Base-by-base conservation (phyloP, 2,329 filamentous ascomycete genomes). In the Bipolaris sorokiniana region DNA sequence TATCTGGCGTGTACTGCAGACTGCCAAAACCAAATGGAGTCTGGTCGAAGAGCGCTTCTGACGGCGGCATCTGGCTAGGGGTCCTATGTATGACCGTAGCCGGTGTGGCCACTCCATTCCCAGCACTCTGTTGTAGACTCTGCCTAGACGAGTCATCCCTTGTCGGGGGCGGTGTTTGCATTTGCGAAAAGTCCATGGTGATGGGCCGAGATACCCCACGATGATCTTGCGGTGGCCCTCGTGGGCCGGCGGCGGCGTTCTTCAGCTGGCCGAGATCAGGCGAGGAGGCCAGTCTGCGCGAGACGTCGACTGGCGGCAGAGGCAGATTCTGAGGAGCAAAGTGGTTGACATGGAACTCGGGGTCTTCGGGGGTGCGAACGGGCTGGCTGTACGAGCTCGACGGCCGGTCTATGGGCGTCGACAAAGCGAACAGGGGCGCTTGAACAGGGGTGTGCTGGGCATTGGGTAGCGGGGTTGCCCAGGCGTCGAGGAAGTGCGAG, bases 141-240 rank as follows among this genome's bases (percentile, higher is more conserved):
- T 83, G 80, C 67, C 81, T 79, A 5, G 81, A 83, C 16, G 83
- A 79, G 50, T 78, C 76, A 59, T 80, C 84, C 72, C 85, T 80
- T 23, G 84, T 87, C 2, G 85, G 85, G 47, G 85, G 85, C 33
- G 85, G 85, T 11, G 85, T 88, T 72, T 87, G 85, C 78, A 87
- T 86, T 13, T 82, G 80, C 20, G 75, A 77, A 13, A 73, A 69
- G 56, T 78, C 73, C 77, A 79, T 79, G 51, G 61, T 72, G 61
- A 69, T 62, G 20, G 67, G 66, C 48, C 65, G 66, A 26, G 68
- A 56, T 23, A 58, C 57, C 38, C 58, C 52, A n/a, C 62, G 55
- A 42, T 66, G 64, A 33, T 58, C 55, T 54, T 61, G 58, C 34
- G 54, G 54, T 11, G 61, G 48, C 20, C 44, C 49, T 26, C 54